A percentile compares a stretch with the other conserved stretches of the same genome.
phyloP scores from a whole-genome alignment of 164 flowering plant genomes.

The Brasenia schreberi region DNA sequence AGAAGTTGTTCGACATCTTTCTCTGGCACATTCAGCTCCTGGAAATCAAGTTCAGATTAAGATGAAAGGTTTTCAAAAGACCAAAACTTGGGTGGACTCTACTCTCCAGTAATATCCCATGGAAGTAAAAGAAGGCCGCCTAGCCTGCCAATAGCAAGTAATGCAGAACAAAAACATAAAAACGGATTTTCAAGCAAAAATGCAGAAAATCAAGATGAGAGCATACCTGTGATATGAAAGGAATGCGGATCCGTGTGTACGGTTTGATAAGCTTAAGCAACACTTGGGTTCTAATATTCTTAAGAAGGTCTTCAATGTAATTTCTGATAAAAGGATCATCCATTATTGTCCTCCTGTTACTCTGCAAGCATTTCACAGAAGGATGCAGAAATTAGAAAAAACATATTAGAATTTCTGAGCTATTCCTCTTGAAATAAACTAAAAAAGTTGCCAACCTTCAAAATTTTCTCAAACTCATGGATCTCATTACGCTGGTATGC shows the following conservation, averaged over 20 bases:
- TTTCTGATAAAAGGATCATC: slow-evolving; percentile 93
- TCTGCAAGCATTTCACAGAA: slow-evolving; percentile 28
- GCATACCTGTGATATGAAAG: slow-evolving; percentile 83
- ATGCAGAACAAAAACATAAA: too few species aligned
- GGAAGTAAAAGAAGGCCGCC: too few species aligned
- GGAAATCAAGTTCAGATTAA: slow-evolving; percentile 5
- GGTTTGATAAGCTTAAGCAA: slow-evolving; percentile 97
- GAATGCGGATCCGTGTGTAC: slow-evolving; percentile 89
- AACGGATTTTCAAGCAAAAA: too few species aligned
- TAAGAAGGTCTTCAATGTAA: slow-evolving; percentile 91
- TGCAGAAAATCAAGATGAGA: too few species aligned
- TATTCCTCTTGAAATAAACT: neutral
- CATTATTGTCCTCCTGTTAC: slow-evolving; percentile 94
- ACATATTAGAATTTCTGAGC: neutral
- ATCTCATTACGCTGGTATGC: slow-evolving; percentile 98
- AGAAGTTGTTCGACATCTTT: slow-evolving; percentile 82
- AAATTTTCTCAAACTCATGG: slow-evolving; percentile 90
- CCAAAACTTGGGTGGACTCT: too few species aligned
- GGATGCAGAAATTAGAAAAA: slow-evolving; percentile 1
- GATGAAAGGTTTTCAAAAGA: too few species aligned
- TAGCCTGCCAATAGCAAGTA: too few species aligned
- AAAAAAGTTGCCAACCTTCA: slow-evolving; percentile 38
- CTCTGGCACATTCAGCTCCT: slow-evolving; percentile 99
- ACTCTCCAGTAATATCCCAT: too few species aligned
- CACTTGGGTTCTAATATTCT: slow-evolving; percentile 94